phyloP scores from a whole-genome alignment of 2,329 filamentous ascomycete species.

The Fusarium succisae region DNA sequence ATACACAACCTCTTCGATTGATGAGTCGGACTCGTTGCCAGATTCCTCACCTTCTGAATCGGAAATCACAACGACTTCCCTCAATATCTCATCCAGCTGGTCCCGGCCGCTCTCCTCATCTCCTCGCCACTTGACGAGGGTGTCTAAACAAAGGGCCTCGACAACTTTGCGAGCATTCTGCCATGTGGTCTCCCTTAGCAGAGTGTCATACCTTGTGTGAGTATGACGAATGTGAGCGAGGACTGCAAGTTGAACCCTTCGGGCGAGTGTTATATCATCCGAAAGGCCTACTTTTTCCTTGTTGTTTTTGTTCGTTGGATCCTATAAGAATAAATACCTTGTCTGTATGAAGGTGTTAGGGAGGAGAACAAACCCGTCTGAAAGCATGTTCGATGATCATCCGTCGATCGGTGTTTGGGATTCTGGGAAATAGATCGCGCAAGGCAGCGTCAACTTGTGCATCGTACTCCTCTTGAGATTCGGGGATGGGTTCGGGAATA shows the following conservation, averaged over 20 bases:
- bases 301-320: conserved; percentile 60
- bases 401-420: conserved; percentile 71
- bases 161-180: conserved; percentile 69
- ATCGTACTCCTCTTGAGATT: conserved; percentile 68
- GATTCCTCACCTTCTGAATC: conserved; percentile 62
- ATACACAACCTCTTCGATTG: conserved; percentile 38
- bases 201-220: conserved; percentile 72
- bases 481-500: conserved; percentile 67
- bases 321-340: conserved; percentile 49
- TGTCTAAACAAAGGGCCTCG: conserved; percentile 68
- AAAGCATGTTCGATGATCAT: conserved; percentile 71
- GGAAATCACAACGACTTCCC: conserved; percentile 74
- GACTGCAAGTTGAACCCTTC: conserved; percentile 71
- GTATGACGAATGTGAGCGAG: conserved; percentile 73
- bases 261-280: conserved; percentile 64
- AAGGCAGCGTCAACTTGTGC: conserved; percentile 69
- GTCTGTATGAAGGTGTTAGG: not conserved
- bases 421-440: conserved; percentile 71
- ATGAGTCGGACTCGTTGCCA: conserved; percentile 51
- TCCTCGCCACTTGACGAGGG: conserved; percentile 76
- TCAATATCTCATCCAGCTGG: conserved; percentile 72
- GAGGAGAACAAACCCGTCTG: conserved; percentile 60
- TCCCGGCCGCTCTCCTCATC: conserved; percentile 75
- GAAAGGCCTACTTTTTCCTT: conserved; percentile 68
- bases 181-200: conserved; percentile 67